Evolutionary conservation across 192 early-diverging fungal species (phyloP).

Genomic region (Diversispora eburnea): DNA sequence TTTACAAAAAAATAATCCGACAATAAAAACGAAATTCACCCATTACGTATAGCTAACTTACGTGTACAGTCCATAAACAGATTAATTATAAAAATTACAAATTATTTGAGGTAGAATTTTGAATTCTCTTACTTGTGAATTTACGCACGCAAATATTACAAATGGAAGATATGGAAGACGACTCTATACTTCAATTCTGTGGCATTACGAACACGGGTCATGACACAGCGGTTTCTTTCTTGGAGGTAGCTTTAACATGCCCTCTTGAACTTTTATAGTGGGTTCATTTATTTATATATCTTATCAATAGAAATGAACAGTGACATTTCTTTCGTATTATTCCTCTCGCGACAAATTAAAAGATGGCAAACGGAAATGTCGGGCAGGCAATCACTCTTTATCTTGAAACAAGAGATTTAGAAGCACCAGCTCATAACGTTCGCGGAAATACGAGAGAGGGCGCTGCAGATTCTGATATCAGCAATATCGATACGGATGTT

Average conservation of each 20-base stretch:
- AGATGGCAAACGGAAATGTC: slow-evolving; percentile 63
- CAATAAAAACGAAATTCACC: too few species aligned
- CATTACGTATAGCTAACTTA: slow-evolving; percentile 14
- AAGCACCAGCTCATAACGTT: too few species aligned
- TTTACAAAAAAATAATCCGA: neutral
- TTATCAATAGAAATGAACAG: too few species aligned
- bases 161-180: neutral
- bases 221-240: slow-evolving; percentile 65
- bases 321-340: neutral
- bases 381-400: slow-evolving; percentile 79
- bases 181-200: slow-evolving; percentile 42
- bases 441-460: too few species aligned
- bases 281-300: too few species aligned
- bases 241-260: slow-evolving; percentile 48
- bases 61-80: slow-evolving; percentile 10
- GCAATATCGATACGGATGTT: slow-evolving; percentile 40
- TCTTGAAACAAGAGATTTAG: slow-evolving; percentile 72
- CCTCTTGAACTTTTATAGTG: too few species aligned
- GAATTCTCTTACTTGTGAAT: too few species aligned
- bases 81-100: neutral
- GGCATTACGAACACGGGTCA: slow-evolving; percentile 69
- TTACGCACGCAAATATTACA: neutral
- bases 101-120: too few species aligned
- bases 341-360: slow-evolving; percentile 12
- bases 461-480: neutral